phyloP scores from a whole-genome alignment of 257 asterid species.

The Catharanthus roseus region DNA sequence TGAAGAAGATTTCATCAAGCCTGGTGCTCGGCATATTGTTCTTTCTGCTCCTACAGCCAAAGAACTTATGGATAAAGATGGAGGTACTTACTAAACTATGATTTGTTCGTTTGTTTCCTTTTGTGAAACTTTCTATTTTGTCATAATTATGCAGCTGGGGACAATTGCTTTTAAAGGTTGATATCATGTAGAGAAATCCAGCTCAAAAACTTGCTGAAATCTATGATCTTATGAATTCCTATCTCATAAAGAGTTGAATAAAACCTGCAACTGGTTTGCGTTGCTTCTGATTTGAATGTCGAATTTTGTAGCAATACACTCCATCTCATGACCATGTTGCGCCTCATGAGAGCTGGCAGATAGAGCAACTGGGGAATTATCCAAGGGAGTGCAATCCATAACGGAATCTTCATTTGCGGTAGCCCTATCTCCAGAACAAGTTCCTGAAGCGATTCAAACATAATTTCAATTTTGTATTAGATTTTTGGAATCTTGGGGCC shows the following conservation, averaged over 20 bases:
- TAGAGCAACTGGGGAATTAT: constrained; percentile 55
- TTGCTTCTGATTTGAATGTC: constrained; percentile 11
- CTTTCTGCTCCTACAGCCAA: constrained; percentile 80
- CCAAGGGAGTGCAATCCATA: constrained; percentile 35
- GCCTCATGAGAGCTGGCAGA: constrained; percentile 94
- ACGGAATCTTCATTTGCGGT: constrained; percentile 32
- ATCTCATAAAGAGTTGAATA: no score
- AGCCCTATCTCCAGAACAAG: constrained; percentile 35
- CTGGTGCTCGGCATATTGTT: constrained; percentile 76
- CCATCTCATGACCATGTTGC: constrained; percentile 69
- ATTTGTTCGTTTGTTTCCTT: neutral
- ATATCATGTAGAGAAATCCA: neutral
- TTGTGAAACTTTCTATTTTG: neutral
- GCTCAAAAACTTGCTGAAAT: no score
- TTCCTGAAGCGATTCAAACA: constrained; percentile 35
- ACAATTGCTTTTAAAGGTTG: neutral
- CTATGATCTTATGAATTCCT: no score
- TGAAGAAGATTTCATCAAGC: constrained; percentile 93
- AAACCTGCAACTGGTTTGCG: no score
- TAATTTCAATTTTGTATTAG: constrained; percentile 20
- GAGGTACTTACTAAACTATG: constrained; percentile 49
- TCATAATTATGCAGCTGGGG: neutral
- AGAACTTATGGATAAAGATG: constrained; percentile 71
- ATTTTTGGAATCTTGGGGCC: constrained; percentile 31
- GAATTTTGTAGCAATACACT: constrained; percentile 55